Evolutionary conservation across 1,284 basidiomycete genomes (phyloP).

Genomic region (Ustilago xerochloae): DNA sequence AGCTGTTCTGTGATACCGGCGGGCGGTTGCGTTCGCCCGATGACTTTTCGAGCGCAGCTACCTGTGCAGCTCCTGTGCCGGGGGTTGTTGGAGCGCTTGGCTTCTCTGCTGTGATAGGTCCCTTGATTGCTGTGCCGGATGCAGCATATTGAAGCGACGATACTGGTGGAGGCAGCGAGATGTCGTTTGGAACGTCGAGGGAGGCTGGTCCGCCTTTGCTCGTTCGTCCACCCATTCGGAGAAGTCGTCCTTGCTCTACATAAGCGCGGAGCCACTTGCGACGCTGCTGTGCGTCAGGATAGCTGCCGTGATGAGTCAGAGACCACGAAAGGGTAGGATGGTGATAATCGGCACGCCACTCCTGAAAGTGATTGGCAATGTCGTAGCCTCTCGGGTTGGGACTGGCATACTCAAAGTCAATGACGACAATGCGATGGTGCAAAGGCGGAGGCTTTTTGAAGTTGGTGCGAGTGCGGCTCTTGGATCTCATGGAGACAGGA

Average conservation of each 20-base stretch:
- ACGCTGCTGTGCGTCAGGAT: constrained; percentile 56
- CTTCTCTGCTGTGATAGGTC: constrained; percentile 37
- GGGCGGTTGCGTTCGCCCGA: constrained; percentile 33
- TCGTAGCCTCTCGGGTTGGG: constrained; percentile 64
- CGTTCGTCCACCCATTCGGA: constrained; percentile 51
- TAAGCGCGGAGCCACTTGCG: constrained; percentile 65
- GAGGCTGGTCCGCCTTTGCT: constrained; percentile 27
- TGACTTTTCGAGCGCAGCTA: constrained; percentile 42
- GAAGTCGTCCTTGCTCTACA: constrained; percentile 62
- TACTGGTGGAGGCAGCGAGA: constrained; percentile 50
- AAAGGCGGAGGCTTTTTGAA: constrained; percentile 40
- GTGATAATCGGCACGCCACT: constrained; percentile 65
- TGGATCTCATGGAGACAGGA: constrained; percentile 29
- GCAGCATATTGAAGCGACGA: constrained; percentile 24
- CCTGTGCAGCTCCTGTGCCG: constrained; percentile 37
- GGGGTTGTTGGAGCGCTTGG: constrained; percentile 37
- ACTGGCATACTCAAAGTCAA: constrained; percentile 65
- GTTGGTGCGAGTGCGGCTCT: constrained; percentile 31
- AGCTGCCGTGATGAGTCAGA: constrained; percentile 54
- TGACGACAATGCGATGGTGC: constrained; percentile 64
- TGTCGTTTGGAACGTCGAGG: constrained; percentile 36
- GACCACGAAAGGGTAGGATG: constrained; percentile 58
- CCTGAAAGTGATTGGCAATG: constrained; percentile 66
- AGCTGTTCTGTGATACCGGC: constrained; percentile 21
- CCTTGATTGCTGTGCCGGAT: constrained; percentile 21